Conservation (phyloP, 1,139 yeast genomes). For the Ogataea hybrid region DNA sequence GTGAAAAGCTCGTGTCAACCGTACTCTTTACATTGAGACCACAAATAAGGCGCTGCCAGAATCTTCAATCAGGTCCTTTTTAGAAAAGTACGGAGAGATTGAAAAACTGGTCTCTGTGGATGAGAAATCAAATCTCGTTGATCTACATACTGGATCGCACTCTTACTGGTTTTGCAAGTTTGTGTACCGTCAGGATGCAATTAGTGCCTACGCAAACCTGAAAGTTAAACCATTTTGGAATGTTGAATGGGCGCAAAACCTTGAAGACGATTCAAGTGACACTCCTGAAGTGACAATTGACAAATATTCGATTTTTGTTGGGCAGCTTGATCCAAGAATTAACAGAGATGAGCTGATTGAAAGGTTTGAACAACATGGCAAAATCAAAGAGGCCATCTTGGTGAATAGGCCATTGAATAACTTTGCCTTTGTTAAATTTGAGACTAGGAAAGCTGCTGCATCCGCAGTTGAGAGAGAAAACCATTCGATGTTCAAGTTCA, state of each 20-base stretch:
- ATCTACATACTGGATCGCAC: conserved; percentile 21
- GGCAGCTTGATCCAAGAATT: conserved; percentile 58
- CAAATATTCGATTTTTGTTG: conserved; percentile 70
- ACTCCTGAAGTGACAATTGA: conserved; percentile 50
- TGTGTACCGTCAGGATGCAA: conserved; percentile 87
- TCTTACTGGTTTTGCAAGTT: conserved; percentile 78
- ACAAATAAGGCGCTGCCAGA: conserved; percentile 31
- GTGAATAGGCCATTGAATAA: conserved; percentile 52
- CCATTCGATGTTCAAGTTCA: conserved; percentile 68
- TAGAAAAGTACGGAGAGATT: conserved; percentile 65
- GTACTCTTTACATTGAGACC: conserved; percentile 63
- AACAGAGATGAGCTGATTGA: conserved; percentile 53
- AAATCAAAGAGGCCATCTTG: conserved; percentile 48
- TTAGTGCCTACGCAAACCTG: conserved; percentile 74
- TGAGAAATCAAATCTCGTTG: conserved; percentile 28
- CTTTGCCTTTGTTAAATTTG: conserved; percentile 72
- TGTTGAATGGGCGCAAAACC: conserved; percentile 85
- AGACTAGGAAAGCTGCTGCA: conserved; percentile 71
- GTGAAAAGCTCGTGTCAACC: conserved; percentile 91
- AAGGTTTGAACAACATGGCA: conserved; percentile 69
- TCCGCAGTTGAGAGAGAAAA: conserved; percentile 80
- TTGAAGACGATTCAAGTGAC: conserved; percentile 43
- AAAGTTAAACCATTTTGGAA: conserved; percentile 50
- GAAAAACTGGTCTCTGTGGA: conserved; percentile 63
- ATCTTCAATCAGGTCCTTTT: conserved; percentile 36